Conservation (phyloP, 108 stramenopile genomes). For the Skeletonema tropicum region DNA sequence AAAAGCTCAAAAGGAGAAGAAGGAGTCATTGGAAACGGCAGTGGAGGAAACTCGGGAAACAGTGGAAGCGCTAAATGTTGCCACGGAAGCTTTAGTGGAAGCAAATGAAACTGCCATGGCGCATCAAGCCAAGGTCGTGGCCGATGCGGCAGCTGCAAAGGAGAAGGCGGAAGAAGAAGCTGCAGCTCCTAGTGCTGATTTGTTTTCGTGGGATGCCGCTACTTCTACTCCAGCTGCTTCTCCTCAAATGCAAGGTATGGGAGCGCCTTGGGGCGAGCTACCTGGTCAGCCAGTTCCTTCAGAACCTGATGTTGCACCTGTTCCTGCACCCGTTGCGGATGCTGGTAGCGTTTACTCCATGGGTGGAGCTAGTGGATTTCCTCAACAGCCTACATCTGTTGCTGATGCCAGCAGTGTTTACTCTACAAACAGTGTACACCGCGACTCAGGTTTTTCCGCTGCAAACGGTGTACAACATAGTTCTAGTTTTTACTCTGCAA, state of each 20-base stretch:
- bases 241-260: conserved; percentile 1
- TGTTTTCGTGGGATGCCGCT: conserved; percentile 49
- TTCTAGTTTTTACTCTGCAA: no score
- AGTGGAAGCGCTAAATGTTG: conserved; percentile 16
- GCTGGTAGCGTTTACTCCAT: background rate
- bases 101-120: conserved; percentile 58
- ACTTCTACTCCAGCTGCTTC: conserved; percentile 20
- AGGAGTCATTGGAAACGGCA: conserved; percentile 39
- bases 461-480: background rate
- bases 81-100: conserved; percentile 71
- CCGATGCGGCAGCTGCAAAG: conserved; percentile 25
- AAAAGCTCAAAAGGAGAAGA: conserved; percentile 75
- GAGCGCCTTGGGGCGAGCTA: conserved; percentile 6
- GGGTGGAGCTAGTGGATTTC: no score
- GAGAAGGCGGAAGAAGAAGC: conserved; percentile 29
- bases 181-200: conserved; percentile 25
- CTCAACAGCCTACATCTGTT: background rate
- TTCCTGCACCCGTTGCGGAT: background rate
- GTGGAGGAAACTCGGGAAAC: conserved; percentile 38
- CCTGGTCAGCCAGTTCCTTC: background rate
- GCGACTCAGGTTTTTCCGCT: background rate
- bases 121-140: conserved; percentile 45
- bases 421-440: background rate
- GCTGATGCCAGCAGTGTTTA: background rate
- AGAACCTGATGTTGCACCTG: background rate